Conservation (phyloP, 352 stramenopile genomes). For the Globisporangium acanthophoron region DNA sequence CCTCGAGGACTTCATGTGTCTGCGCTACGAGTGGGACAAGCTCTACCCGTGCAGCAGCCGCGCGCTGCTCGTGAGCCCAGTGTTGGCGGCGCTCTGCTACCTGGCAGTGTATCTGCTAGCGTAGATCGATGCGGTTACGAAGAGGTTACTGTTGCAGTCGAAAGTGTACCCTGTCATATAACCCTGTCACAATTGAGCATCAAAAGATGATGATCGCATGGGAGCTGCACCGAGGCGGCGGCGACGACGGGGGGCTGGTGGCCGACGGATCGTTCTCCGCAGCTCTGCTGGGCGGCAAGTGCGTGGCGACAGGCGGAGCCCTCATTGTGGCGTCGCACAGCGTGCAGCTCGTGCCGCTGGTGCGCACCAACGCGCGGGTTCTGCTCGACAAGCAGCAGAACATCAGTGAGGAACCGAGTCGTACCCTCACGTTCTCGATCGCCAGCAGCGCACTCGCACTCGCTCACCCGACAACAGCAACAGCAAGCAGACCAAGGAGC, state of each 20-base stretch:
- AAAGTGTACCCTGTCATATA: not conserved
- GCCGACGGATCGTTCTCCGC: constrained; percentile 16
- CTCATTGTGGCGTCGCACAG: not conserved
- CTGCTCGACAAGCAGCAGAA: constrained; percentile 4
- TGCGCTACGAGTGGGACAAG: constrained; percentile 85
- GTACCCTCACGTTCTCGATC: constrained; percentile 7
- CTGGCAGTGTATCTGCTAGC: constrained; percentile 16
- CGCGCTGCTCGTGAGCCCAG: constrained; percentile 6
- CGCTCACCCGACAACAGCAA: not conserved
- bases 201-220: constrained; percentile 19
- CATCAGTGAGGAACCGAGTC: too few species aligned
- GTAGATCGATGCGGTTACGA: constrained; percentile 1
- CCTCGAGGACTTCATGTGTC: constrained; percentile 89
- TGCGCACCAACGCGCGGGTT: constrained; percentile 1
- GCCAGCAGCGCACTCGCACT: not conserved
- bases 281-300: constrained; percentile 6
- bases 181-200: not conserved
- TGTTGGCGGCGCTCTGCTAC: constrained; percentile 13
- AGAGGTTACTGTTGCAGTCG: not conserved
- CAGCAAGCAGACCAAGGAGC: not conserved
- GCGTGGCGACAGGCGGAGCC: not conserved
- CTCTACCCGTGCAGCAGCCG: constrained; percentile 44
- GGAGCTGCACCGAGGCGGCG: constrained; percentile 26
- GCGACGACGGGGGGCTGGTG: constrained; percentile 4
- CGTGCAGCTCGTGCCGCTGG: constrained; percentile 1